These are phyloP conservation scores for Rubia yunnanensis DNA, from an alignment of 257 asterid genomes.

Conservation along the genomic window DNA sequence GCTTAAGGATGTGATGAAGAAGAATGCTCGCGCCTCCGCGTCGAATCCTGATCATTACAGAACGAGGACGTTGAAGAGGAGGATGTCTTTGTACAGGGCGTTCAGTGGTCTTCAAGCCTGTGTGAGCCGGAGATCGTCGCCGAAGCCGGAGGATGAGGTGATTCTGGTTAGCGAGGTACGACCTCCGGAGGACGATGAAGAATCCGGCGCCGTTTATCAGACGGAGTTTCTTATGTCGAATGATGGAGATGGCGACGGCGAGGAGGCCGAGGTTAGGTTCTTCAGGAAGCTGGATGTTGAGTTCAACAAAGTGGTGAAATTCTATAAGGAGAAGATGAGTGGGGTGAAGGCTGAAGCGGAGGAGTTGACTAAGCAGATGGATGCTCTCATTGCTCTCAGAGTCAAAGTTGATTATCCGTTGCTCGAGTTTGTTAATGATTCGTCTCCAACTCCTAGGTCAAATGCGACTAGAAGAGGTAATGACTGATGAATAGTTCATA, in stretches of 20 bases:
- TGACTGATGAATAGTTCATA: neutral
- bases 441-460: conserved; percentile 28
- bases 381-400: conserved; percentile 74
- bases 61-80: conserved; percentile 33
- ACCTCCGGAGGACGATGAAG: conserved; percentile 15
- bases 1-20: conserved; percentile 34
- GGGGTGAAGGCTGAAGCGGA: conserved; percentile 47
- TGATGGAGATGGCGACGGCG: conserved; percentile 57
- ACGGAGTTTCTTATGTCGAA: conserved; percentile 60
- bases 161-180: conserved; percentile 43
- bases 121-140: conserved; percentile 14
- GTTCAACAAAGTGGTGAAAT: conserved; percentile 55
- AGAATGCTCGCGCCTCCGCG: conserved; percentile 12
- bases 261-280: conserved; percentile 49
- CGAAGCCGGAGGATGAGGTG: conserved; percentile 48
- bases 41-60: conserved; percentile 15
- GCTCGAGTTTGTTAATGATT: conserved; percentile 8
- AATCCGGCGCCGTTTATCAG: conserved; percentile 34
- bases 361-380: conserved; percentile 67
- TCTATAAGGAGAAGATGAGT: conserved; percentile 42
- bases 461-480: conserved; percentile 38
- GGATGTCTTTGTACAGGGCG: conserved; percentile 61
- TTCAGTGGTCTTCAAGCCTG: conserved; percentile 56
- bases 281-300: conserved; percentile 54
- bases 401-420: conserved; percentile 44